Evolutionary conservation across 2,329 filamentous ascomycete species (phyloP), one percentile per base, ranked within the genome.

Genomic region (Xylariomycetidae sp.): DNA sequence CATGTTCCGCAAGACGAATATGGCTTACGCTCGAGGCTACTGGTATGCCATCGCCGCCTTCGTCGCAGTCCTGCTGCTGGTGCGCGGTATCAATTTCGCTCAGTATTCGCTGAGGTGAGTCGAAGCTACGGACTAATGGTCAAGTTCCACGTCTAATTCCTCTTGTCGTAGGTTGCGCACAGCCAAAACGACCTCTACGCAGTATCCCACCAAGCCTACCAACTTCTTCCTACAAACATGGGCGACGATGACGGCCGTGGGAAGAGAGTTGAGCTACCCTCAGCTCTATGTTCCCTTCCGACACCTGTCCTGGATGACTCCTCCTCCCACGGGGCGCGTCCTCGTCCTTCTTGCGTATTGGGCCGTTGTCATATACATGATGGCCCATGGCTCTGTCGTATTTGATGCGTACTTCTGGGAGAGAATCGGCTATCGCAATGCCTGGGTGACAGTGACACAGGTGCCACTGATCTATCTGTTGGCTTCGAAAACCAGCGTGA

Each of bases 341-440:
- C 49, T 79, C 10, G 48, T 74, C 18, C 56, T 81, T 2, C 48
- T 68, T 10, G 59, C 59, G 39, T 81, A 81, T 56, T 79, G 74
- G 73, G 65, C 69, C 24, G 59, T 79, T 38, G 59, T 80, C 30
- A 59, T 72, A 35, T 74, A 70, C 53, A 72, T 79, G 63, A 74
- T 76, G 66, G 59, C 61, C 3, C 60, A 63, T 40, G 58, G 60
- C 15, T 68, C 66, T 30, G 54, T 76, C 27, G 44, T 67, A 27
- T 48, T 68, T 17, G 76, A 79, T 42, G 64, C 62, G 25, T 70
- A 70, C 44, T 79, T 68, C 52, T 78, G 67, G 63, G 79, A 83
- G 53, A 74, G 76, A 39, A 72, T 82, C 36, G 79, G 74, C 5
- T 83, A 76, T 52, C 74, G 79, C 35, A 79, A 79, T 43, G 79